Conservation (phyloP, 2,329 filamentous ascomycete genomes). For the Allantophomopsis cytisporea region DNA sequence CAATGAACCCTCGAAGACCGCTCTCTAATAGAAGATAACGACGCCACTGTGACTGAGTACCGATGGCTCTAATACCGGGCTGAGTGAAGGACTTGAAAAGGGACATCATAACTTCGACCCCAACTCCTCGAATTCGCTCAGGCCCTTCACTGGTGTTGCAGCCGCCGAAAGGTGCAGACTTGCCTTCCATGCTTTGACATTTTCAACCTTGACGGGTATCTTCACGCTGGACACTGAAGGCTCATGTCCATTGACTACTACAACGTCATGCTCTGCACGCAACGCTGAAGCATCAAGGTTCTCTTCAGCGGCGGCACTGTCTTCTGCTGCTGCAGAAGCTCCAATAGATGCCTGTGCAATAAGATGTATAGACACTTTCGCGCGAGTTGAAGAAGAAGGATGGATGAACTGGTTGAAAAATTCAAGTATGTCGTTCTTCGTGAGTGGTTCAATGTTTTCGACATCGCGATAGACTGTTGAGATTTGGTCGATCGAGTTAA, state of each 20-base stretch:
- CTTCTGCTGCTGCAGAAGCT: slow-evolving; percentile 8
- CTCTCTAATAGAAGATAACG: too few relatives aligned
- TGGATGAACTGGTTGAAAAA: slow-evolving; percentile 46
- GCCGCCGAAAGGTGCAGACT: slow-evolving; percentile 40
- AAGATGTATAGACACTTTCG: slow-evolving; percentile 48
- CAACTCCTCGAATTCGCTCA: slow-evolving; percentile 40
- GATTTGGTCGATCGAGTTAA: background rate
- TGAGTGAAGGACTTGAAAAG: too few relatives aligned
- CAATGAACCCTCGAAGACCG: too few relatives aligned
- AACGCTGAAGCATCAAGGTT: too few relatives aligned
- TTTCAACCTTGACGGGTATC: slow-evolving; percentile 23
- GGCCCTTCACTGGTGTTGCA: slow-evolving; percentile 37
- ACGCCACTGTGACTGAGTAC: too few relatives aligned
- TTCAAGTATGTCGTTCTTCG: slow-evolving; percentile 39
- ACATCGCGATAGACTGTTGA: slow-evolving; percentile 40
- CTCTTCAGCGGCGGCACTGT: slow-evolving; percentile 2
- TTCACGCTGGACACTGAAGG: too few relatives aligned
- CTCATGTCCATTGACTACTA: too few relatives aligned
- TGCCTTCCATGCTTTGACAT: slow-evolving; percentile 49
- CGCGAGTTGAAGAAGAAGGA: slow-evolving; percentile 38
- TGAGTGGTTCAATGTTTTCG: slow-evolving; percentile 36
- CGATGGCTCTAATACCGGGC: too few relatives aligned
- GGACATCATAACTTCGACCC: too few relatives aligned
- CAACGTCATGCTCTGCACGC: too few relatives aligned
- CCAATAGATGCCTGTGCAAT: slow-evolving; percentile 13